Conservation (phyloP, 345 rosid species). For the Turritis glabra region DNA sequence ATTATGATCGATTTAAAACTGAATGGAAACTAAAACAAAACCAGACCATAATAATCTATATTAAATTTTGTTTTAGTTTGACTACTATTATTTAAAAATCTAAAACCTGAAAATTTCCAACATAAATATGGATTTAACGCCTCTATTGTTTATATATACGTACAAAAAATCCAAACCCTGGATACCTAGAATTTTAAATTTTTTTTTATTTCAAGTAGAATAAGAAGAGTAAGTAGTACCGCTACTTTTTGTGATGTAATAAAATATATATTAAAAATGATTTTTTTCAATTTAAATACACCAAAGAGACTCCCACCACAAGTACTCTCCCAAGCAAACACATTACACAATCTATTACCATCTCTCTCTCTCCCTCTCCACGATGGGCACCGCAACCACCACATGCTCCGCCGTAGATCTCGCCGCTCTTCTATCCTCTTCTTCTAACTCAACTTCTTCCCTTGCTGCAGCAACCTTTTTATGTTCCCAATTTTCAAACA, state of each 20-base stretch:
- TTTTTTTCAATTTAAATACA: not conserved
- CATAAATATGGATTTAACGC: not conserved
- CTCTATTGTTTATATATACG: not conserved
- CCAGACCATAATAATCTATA: not conserved
- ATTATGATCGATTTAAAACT: not conserved
- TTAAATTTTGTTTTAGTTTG: not conserved
- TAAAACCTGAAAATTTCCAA: not conserved
- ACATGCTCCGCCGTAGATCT: conserved; percentile 50
- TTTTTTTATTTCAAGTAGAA: not conserved
- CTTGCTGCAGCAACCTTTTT: conserved; percentile 47
- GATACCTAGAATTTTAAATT: not conserved
- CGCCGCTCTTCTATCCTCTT: conserved; percentile 35
- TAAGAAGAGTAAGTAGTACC: not conserved
- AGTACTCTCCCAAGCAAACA: not conserved
- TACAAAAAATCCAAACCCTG: not conserved
- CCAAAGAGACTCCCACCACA: not conserved
- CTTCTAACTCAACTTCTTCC: conserved; percentile 20
- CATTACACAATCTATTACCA: not conserved
- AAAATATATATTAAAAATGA: not conserved
- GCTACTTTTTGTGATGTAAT: not conserved
- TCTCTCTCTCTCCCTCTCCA: not conserved
- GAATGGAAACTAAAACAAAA: not conserved
- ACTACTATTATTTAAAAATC: not conserved
- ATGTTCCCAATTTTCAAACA: conserved; percentile 49
- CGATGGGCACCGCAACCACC: conserved; percentile 21